Percentiles rank a stretch among this genome's conserved stretches.
Conservation (phyloP, 306 rosid genomes). For the Vicia villosa region DNA sequence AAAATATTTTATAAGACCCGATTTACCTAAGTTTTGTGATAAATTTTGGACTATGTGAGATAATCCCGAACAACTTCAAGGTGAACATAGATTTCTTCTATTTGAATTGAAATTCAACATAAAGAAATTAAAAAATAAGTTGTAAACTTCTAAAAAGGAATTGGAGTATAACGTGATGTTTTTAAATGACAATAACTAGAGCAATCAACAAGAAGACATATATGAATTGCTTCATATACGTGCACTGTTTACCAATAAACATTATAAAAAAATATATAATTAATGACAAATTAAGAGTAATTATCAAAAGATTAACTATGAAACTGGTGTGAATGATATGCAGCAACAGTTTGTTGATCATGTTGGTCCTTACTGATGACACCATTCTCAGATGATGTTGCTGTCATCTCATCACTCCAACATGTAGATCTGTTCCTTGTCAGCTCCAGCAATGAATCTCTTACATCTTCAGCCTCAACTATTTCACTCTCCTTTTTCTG, state of each 20-base stretch:
- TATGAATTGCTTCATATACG: no score
- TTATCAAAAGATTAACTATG: conserved; percentile 34
- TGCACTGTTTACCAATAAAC: background rate
- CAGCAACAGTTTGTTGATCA: conserved; percentile 39
- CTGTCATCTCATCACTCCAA: conserved; percentile 47
- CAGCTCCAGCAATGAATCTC: conserved; percentile 73
- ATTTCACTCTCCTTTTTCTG: conserved; percentile 76
- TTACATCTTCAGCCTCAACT: conserved; percentile 77
- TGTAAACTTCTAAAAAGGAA: no score
- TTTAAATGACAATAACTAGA: no score
- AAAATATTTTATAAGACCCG: no score
- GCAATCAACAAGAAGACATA: no score
- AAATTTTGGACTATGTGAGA: no score
- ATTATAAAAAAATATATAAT: background rate
- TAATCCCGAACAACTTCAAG: no score
- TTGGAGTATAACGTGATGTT: no score
- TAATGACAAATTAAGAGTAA: background rate
- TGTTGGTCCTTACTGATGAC: conserved; percentile 45
- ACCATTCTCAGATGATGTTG: conserved; percentile 43
- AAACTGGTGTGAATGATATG: conserved; percentile 51
- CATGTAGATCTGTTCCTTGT: conserved; percentile 62
- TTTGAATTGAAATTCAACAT: no score
- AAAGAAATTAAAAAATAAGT: no score
- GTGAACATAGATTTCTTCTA: no score
- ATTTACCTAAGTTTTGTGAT: no score